Percentiles rank a stretch among this genome's conserved stretches.
These are phyloP conservation scores for Cyclocybe cylindracea DNA, from an alignment of 768 basidiomycete genomes.

Conservation along the genomic window DNA sequence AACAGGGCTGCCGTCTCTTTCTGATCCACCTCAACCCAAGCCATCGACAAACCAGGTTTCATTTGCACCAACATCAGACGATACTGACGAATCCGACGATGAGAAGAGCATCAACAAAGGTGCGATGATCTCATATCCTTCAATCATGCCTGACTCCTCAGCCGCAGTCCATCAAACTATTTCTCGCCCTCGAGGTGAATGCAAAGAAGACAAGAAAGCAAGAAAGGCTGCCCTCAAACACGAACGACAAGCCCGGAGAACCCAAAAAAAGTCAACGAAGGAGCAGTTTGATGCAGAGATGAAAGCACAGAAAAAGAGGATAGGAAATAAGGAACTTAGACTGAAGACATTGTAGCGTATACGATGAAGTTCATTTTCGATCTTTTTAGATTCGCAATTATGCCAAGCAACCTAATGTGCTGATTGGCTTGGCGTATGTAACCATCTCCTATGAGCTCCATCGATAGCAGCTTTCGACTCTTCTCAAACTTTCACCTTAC, in stretches of 20 bases:
- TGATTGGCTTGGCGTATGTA: conserved; percentile 14
- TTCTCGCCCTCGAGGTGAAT: conserved; percentile 73
- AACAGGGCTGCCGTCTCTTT: conserved; percentile 72
- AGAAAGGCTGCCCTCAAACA: conserved; percentile 72
- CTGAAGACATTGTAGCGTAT: conserved; percentile 44
- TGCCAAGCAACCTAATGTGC: conserved; percentile 16
- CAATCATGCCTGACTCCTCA: neutral
- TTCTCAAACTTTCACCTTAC: conserved; percentile 1
- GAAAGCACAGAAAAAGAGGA: conserved; percentile 56
- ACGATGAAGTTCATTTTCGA: neutral
- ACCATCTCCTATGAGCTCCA: neutral
- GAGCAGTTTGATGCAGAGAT: conserved; percentile 66
- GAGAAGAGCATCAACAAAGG: conserved; percentile 23
- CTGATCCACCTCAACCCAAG: conserved; percentile 21
- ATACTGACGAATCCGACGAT: conserved; percentile 29
- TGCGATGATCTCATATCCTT: neutral
- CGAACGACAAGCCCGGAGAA: conserved; percentile 62
- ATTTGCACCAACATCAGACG: conserved; percentile 16
- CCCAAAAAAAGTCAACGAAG: conserved; percentile 66
- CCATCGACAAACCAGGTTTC: conserved; percentile 16
- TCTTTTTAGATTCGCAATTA: neutral
- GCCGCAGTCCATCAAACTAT: conserved; percentile 48
- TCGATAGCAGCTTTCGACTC: neutral
- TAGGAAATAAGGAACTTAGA: conserved; percentile 45
- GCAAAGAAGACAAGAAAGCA: conserved; percentile 69